Percentiles rank a stretch among this genome's conserved stretches.
phyloP scores from a whole-genome alignment of 2,329 filamentous ascomycete species.

The Fusarium sp. region DNA sequence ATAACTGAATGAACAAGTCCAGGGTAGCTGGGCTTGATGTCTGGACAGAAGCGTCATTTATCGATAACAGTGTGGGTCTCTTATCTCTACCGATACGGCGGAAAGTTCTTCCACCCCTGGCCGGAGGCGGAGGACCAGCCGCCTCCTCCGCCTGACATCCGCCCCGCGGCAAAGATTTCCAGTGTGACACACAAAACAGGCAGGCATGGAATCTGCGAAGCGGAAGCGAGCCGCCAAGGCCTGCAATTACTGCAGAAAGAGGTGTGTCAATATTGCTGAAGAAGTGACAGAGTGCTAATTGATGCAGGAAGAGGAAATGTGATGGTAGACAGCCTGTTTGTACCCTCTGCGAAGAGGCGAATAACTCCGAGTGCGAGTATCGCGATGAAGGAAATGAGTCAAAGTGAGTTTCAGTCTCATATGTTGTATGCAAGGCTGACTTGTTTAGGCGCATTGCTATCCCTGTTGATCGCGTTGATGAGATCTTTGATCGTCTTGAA shows the following conservation, averaged over 20 bases:
- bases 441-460: neutral
- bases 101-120: neutral
- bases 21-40: neutral
- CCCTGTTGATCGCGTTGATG: slow-evolving; percentile 27
- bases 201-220: slow-evolving; percentile 34
- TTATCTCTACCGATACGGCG: neutral
- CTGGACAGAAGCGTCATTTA: neutral
- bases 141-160: slow-evolving; percentile 22
- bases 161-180: slow-evolving; percentile 30
- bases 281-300: neutral
- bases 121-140: slow-evolving; percentile 19
- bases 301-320: slow-evolving; percentile 30
- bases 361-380: slow-evolving; percentile 35
- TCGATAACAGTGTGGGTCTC: neutral
- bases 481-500: slow-evolving; percentile 34
- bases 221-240: slow-evolving; percentile 40
- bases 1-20: neutral
- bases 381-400: slow-evolving; percentile 21
- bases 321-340: slow-evolving; percentile 35
- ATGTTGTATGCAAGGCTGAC: rapidly evolving
- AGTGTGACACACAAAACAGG: neutral
- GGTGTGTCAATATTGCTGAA: neutral
- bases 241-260: slow-evolving; percentile 38
- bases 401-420: neutral
- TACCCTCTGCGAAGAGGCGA: slow-evolving; percentile 32